Base-by-base conservation (phyloP, 805 yeast genomes). In the Myxozyma mucilagina region DNA sequence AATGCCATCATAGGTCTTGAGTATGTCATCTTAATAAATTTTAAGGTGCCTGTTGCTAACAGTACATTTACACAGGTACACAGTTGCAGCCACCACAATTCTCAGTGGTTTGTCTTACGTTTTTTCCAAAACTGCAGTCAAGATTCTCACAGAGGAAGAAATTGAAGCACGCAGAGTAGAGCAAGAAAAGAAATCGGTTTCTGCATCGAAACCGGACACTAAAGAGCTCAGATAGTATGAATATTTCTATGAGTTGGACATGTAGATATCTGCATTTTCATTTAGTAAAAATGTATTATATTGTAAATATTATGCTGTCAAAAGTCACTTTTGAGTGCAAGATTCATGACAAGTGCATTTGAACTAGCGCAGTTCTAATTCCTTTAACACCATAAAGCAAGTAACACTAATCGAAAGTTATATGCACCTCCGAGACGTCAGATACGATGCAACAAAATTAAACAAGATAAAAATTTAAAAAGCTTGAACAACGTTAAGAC, bases 21-120 rank as follows among this genome's bases (percentile, higher is more conserved):
- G 67, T 57, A 43, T 24, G 68, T 24, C 45, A 24, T 29, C 16
- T 6, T 13, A 11, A 4, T 14, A 41, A 10, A 18, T 11, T 14
- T 38, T 18, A 5, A 38, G n/a, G 13, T 38, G n/a, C 41, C 7
- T 10, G 9, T 29, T 55, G n/a, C 34, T 36, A 10, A 11, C n/a
- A n/a, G 57, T 71, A 62, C 7, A 74, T 72, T 56, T 71, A 79
- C 67, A 86, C 43, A 63, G 87, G 13, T 81, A 80, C 69, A 70
- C 82, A 16, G 89, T 85, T 10, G 88, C 86, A 0, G 54, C 80
- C 1, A 90, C 97, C 0, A 92, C 97, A 0, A 70, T 87, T 0
- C 70, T 83, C 62, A 89, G 96, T 71, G 97, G 97, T 0, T 73
- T 86, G 39, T 86, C 91, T 9, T 92, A 92, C 74, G 78, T 87